Evolutionary conservation across 2,329 filamentous ascomycete genomes (phyloP), one percentile per base, ranked within the genome.

Genomic region (Dactylellina drechsleri): DNA sequence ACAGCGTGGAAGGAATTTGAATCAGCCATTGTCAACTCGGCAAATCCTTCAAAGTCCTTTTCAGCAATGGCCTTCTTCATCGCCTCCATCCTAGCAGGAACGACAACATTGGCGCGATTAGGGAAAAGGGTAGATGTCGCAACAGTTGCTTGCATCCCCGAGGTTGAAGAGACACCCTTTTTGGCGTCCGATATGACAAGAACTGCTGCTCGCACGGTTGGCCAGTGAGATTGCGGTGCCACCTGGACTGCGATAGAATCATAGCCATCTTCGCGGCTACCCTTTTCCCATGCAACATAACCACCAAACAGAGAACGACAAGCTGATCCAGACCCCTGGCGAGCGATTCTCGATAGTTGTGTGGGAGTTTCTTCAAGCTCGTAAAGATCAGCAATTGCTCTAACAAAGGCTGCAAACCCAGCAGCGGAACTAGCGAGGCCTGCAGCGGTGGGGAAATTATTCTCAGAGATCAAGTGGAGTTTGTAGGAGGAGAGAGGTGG

Each of bases 401-500:
- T 88, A 18, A 98, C 89, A 4, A 91, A 84, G 18, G 89, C 89
- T 1, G 89, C 89, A 77, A 91, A 90, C 4, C 89, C 89, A 0
- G 89, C 89, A 0, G 89, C 89, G 0, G 89, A 91, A 16, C 87
- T 90, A 2, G 90, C 89, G 15, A 99, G 89, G 5, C 95, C 95
- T 3, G 95, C 95, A 26, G 95, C 95, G 1, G 95, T 99, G 77
- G 95, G 95, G 86, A 99, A 99, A 87, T 99, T 99, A 87, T 99
- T 99, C 85, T 95, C 91, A 68, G 92, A 95, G 67, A 97, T 93
- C 78, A 99, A 90, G 79, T 90, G 91, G 76, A 99, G 88, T 40
- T 91, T 89, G 80, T 91, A 85, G 60, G 85, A 81, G 10, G 92
- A 91, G 68, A 99, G 88, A 82, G 91, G 92, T 50, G 94, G 92